phyloP scores from a whole-genome alignment of 495 filamentous ascomycete genomes.

The Penicillium cataractarum region DNA sequence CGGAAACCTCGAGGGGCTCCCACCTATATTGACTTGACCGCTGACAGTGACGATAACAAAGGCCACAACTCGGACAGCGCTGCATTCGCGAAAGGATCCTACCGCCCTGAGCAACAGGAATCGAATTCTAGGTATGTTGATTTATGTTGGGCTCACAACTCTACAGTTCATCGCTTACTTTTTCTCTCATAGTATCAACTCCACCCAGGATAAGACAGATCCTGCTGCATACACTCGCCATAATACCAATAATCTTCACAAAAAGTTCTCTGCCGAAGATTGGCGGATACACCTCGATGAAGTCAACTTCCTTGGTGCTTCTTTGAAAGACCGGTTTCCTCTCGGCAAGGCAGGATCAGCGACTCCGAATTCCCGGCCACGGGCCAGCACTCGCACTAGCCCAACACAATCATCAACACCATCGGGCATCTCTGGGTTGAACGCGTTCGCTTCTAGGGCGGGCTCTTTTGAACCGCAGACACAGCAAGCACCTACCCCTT shows the following conservation, averaged over 20 bases:
- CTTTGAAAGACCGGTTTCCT: constrained; percentile 33
- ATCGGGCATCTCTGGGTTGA: constrained; percentile 20
- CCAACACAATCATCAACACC: constrained; percentile 16
- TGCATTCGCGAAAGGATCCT: constrained; percentile 30
- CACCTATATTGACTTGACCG: constrained; percentile 20
- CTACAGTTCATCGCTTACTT: not conserved
- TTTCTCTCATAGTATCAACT: constrained; percentile 11
- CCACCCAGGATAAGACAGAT: constrained; percentile 5
- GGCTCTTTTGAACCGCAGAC: constrained; percentile 7
- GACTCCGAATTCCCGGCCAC: constrained; percentile 39
- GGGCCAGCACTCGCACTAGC: constrained; percentile 26
- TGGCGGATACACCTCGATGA: constrained; percentile 59
- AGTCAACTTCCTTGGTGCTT: constrained; percentile 55
- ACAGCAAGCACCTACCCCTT: constrained; percentile 36
- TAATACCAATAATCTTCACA: constrained; percentile 78
- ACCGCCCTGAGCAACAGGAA: constrained; percentile 19
- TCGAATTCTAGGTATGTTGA: constrained; percentile 28
- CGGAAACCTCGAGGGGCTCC: constrained; percentile 19
- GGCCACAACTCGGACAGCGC: constrained; percentile 47
- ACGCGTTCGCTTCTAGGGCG: constrained; percentile 16
- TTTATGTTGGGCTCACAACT: too few relatives aligned
- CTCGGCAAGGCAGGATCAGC: constrained; percentile 32
- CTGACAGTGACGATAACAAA: constrained; percentile 36
- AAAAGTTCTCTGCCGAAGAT: constrained; percentile 64
- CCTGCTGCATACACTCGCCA: constrained; percentile 44